Conservation (phyloP, 2,329 filamentous ascomycete species). For the Ophiostoma ips region DNA sequence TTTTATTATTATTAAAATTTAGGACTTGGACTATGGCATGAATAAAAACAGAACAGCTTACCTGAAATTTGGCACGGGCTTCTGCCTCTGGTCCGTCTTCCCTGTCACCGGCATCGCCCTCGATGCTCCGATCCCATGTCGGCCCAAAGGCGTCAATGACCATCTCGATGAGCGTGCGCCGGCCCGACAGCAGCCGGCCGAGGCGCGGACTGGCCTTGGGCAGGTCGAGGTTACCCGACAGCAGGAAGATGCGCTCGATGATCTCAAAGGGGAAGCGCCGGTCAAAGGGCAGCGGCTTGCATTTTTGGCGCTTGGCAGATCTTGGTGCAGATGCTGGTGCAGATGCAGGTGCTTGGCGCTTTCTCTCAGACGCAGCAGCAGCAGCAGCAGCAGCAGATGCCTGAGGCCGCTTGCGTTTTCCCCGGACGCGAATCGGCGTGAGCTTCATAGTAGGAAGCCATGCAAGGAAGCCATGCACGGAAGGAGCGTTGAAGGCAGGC, state of each 20-base stretch:
- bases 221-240: slow-evolving; percentile 35
- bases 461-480: no score
- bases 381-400: not conserved
- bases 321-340: no score
- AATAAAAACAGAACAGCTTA: not conserved
- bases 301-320: not conserved
- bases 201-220: slow-evolving; percentile 30
- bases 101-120: slow-evolving; percentile 18
- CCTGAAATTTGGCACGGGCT: slow-evolving; percentile 1
- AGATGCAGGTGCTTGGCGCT: no score
- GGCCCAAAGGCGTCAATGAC: slow-evolving; percentile 25
- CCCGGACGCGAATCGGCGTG: slow-evolving; percentile 34
- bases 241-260: slow-evolving; percentile 37
- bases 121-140: slow-evolving; percentile 27
- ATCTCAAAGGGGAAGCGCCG: slow-evolving; percentile 36
- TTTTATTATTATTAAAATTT: not conserved
- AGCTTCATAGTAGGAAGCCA: slow-evolving; percentile 25
- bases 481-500: no score
- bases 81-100: no score
- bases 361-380: not conserved
- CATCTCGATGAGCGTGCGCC: slow-evolving; percentile 21
- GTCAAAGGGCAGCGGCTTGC: slow-evolving; percentile 2
- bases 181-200: slow-evolving; percentile 30
- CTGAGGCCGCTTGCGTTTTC: slow-evolving; percentile 25
- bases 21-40: no score